Base-by-base conservation (phyloP, 2,329 filamentous ascomycete genomes). In the Clarireedia sp. region DNA sequence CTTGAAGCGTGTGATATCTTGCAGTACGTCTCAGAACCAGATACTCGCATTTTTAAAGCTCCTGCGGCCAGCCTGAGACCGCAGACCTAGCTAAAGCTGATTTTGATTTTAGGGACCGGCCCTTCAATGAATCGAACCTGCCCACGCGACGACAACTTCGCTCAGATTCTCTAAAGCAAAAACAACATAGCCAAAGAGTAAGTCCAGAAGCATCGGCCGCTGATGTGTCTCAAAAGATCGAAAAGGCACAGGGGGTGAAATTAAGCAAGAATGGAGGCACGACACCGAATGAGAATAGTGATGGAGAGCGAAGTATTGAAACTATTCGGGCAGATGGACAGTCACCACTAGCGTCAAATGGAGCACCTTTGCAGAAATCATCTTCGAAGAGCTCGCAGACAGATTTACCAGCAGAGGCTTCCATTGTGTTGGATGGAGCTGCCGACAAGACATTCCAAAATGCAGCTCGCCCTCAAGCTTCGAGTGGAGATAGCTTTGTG, bases 1-100 rank as follows among this genome's bases (percentile, higher is more conserved):
- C 70, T 83, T 56, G 74, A 79, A 63, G 75, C 75, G 46, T 77
- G 75, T 62, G 80, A 84, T 66, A 78, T 85, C 56, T 69, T 79
- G 63, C 77, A 80, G 82, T 85, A 80, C 57, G 81, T 79, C 58
- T 19, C 12, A 36, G 17, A 37, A 26, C n/a, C 17, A 26, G 8
- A 24, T 5, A 43, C 4, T 16, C n/a, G 5, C 26, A 3, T 16
- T 38, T 26, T 45, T 21, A 44, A 36, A 19, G 2, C 36, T 50
- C 23, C 29, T 21, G 19, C 16, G 23, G 33, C 10, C 5, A 26
- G 50, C 44, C 29, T 33, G 9, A 37, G 37, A 46, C 45, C 56
- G 4, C 8, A 24, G 16, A 44, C 26, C 33, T 21, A 33, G 23
- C 41, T 54, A 54, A 53, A 62, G 51, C 62, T 66, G 65, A 70